Evolutionary conservation across 306 rosid species (phyloP).

Genomic region (Trifolium repens): DNA sequence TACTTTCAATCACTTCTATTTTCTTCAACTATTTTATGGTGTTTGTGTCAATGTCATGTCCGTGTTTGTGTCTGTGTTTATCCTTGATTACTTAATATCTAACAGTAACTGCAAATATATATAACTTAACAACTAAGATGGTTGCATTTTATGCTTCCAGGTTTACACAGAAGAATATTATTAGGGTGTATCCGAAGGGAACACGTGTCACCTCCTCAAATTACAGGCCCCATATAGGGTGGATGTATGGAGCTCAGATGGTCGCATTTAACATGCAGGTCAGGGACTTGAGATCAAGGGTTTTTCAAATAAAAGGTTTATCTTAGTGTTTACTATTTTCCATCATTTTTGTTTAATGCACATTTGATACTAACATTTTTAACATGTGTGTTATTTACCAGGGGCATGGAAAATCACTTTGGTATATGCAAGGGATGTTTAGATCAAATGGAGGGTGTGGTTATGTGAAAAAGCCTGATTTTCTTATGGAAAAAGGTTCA

Average conservation of each 20-base stretch:
- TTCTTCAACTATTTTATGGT: neutral
- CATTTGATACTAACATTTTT: constrained; percentile 19
- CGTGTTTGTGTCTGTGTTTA: neutral
- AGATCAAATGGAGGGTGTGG: constrained; percentile 92
- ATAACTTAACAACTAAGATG: constrained; percentile 32
- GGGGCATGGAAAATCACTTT: constrained; percentile 78
- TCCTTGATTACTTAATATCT: neutral
- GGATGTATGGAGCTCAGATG: constrained; percentile 97
- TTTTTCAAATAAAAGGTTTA: constrained; percentile 31
- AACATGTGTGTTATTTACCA: constrained; percentile 43
- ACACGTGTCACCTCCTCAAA: constrained; percentile 79
- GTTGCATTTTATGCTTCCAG: constrained; percentile 51
- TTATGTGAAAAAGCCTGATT: constrained; percentile 74
- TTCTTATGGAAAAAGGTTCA: constrained; percentile 57
- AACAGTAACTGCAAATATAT: constrained; percentile 24
- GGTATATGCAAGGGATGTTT: constrained; percentile 94
- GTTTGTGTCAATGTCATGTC: neutral
- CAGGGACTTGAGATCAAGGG: constrained; percentile 37
- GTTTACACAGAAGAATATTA: constrained; percentile 76
- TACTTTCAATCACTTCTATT: neutral
- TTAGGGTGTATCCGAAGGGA: constrained; percentile 90
- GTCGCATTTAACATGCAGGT: constrained; percentile 98
- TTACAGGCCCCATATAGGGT: constrained; percentile 82
- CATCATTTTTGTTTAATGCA: constrained; percentile 10
- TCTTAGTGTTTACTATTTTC: constrained; percentile 22